Evolutionary conservation across 306 rosid genomes (phyloP), one percentile per base, ranked within the genome.

Genomic region (Malus sieversii): DNA sequence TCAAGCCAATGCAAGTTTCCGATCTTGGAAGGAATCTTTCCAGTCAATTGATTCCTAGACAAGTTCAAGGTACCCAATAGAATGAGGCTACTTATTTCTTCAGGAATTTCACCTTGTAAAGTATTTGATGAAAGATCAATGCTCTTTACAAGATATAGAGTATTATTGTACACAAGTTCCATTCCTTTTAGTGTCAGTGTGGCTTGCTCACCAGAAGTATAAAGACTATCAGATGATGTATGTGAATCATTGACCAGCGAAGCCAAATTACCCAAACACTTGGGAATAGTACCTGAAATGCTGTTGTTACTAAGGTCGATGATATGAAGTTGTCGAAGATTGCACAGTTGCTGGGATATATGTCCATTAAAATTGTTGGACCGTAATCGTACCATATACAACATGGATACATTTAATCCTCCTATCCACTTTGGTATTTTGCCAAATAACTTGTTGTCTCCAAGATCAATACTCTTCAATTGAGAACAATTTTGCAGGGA

Each of bases 161-260:
- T 40, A 0, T 0, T 40, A 0, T 40, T 8, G 44, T 40, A 40
- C 44, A 40, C 44, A 40, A 40, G 44, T 40, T 40, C 44, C 0
- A 11, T 40, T 40, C 44, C 44, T 9, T 40, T 40, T 40, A 40
- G 44, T 2, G 44, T 40, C 9, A 40, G 0, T 8, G 44, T 40
- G 44, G 44, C 2, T 40, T 40, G 44, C 10, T 40, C 44, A 8
- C 0, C 1, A 33, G 0, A 33, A 4, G 0, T 0, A 5, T 1
- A 0, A 1, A 0, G 0, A 38, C 1, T 8, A 38, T 0, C 0
- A 6, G 0, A 0, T 7, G 1, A 0, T 38, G 44, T 0, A 38
- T 2, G 0, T 7, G 5, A 40, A 8, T 8, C 0, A 62, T 16
- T 27, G 3, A 40, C 44, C 10, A 40, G 3, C 11, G n/a, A 13